Evolutionary conservation across 2,329 filamentous ascomycete genomes (phyloP).

Genomic region (Saccharata proteae): DNA sequence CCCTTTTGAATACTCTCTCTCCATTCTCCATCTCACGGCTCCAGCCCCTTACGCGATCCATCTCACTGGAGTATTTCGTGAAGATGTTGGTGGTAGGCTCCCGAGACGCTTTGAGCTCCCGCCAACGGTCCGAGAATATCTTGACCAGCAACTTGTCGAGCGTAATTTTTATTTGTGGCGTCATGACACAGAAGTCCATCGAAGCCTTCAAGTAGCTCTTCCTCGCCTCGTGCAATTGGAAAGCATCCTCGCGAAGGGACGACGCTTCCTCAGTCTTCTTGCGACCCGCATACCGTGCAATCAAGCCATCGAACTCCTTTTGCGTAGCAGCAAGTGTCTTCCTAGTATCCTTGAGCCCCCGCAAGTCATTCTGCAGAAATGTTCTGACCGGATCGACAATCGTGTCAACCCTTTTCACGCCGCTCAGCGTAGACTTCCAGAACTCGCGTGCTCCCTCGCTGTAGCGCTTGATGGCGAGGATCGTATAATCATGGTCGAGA

Average conservation of each 20-base stretch:
- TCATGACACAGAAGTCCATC: constrained; percentile 84
- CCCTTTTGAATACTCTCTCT: constrained; percentile 71
- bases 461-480: constrained; percentile 73
- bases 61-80: constrained; percentile 59
- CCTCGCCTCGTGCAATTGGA: constrained; percentile 83
- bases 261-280: constrained; percentile 91
- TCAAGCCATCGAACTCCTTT: constrained; percentile 68
- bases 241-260: constrained; percentile 83
- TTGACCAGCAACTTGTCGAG: constrained; percentile 79
- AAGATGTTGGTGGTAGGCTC: constrained; percentile 53
- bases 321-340: constrained; percentile 67
- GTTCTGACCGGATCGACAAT: constrained; percentile 70
- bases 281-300: constrained; percentile 72
- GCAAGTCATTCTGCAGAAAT: constrained; percentile 70
- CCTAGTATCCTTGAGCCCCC: constrained; percentile 74
- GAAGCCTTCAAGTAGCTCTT: constrained; percentile 84
- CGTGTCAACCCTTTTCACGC: constrained; percentile 67
- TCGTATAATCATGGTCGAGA: constrained; percentile 89
- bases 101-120: constrained; percentile 63
- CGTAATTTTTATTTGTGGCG: constrained; percentile 70
- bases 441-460: constrained; percentile 79
- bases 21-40: constrained; percentile 84
- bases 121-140: constrained; percentile 77
- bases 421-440: constrained; percentile 64
- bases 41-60: constrained; percentile 89